A percentile compares a stretch with the other conserved stretches of the same genome.
These are phyloP conservation scores for Coemansia pectinata DNA, from an alignment of 192 early-diverging fungal species.

Conservation along the genomic window DNA sequence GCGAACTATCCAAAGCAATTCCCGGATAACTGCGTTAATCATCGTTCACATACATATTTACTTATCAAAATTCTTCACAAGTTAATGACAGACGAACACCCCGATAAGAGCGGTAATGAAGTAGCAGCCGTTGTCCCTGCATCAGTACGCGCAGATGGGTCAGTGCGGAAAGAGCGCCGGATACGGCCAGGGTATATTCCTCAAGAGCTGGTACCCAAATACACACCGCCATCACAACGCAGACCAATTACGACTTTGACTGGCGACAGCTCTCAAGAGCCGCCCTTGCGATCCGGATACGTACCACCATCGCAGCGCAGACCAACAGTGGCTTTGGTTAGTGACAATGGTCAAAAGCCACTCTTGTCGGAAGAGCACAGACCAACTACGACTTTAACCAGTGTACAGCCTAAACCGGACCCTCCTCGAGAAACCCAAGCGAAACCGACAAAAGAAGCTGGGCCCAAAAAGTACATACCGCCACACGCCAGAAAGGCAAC, in stretches of 20 bases:
- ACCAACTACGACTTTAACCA: background rate
- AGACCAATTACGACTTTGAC: background rate
- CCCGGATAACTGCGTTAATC: too few relatives aligned
- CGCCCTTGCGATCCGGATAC: background rate
- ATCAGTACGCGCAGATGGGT: slow-evolving; percentile 22
- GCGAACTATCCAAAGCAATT: background rate
- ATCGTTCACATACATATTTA: too few relatives aligned
- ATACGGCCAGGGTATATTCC: slow-evolving; percentile 30
- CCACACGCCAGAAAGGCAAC: background rate
- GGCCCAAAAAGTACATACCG: background rate
- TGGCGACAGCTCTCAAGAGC: background rate
- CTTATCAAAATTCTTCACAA: background rate
- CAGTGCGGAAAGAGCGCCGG: slow-evolving; percentile 23
- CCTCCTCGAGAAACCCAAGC: background rate
- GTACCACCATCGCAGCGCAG: slow-evolving; percentile 16
- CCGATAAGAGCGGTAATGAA: background rate
- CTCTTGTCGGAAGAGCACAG: background rate
- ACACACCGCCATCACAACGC: slow-evolving; percentile 20
- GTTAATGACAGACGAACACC: background rate
- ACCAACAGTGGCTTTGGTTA: background rate
- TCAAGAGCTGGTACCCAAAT: slow-evolving; percentile 13
- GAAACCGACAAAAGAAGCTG: background rate
- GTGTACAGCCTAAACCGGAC: background rate
- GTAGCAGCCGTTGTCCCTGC: slow-evolving; percentile 7
- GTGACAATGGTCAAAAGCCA: background rate